These are phyloP conservation scores for Juglanconis oblonga DNA, from an alignment of 2,329 filamentous ascomycete genomes.

Conservation along the genomic window DNA sequence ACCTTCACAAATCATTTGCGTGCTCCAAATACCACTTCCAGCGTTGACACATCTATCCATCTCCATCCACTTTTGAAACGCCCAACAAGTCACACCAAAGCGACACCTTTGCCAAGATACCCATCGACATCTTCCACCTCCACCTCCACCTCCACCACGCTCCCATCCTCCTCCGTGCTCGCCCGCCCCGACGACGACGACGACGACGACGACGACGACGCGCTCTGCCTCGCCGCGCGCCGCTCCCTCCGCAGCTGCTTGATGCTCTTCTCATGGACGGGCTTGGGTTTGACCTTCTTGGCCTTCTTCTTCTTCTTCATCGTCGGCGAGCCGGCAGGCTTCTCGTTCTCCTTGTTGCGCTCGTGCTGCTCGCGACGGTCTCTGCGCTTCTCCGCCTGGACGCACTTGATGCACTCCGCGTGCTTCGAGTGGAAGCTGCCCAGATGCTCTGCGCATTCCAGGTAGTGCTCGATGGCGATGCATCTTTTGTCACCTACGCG, in stretches of 20 bases:
- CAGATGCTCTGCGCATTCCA: not conserved
- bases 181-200: no score
- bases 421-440: not conserved
- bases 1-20: no score
- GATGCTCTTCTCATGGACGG: not conserved
- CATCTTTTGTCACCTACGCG: not conserved
- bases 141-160: no score
- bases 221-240: not conserved
- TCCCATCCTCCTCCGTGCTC: no score
- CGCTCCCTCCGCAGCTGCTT: not conserved
- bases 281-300: conserved; percentile 1
- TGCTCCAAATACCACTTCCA: no score
- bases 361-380: conserved; percentile 19
- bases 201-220: no score
- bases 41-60: no score
- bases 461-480: not conserved
- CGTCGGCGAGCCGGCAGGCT: not conserved
- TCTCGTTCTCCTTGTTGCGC: conserved; percentile 21
- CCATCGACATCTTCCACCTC: no score
- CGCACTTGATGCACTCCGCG: conserved; percentile 4
- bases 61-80: no score
- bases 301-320: not conserved
- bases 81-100: no score
- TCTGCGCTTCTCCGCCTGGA: not conserved
- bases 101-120: no score